These are phyloP conservation scores for Lepidium aucheri DNA, from an alignment of 345 rosid genomes.

Conservation along the genomic window DNA sequence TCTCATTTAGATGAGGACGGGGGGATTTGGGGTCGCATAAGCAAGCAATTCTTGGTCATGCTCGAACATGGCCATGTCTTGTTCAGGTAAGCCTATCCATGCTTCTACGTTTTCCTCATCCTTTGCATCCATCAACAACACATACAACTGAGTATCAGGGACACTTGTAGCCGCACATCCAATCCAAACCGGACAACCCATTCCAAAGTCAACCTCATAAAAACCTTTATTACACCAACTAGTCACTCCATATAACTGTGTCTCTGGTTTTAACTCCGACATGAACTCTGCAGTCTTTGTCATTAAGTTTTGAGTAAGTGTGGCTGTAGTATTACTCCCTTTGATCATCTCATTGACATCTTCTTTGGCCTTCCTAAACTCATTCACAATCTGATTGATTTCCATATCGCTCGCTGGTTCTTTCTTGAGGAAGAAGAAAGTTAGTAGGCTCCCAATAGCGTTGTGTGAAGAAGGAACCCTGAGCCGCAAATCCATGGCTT, in stretches of 20 bases:
- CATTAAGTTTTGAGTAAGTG: background rate
- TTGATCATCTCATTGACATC: background rate
- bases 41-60: slow-evolving; percentile 33
- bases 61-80: slow-evolving; percentile 35
- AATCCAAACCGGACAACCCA: slow-evolving; percentile 47
- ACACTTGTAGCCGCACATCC: background rate
- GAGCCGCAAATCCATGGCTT: slow-evolving; percentile 31
- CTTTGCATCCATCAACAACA: slow-evolving; percentile 22
- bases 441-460: slow-evolving; percentile 20
- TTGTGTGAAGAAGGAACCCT: slow-evolving; percentile 9
- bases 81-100: slow-evolving; percentile 32
- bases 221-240: slow-evolving; percentile 39
- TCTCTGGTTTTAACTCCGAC: background rate
- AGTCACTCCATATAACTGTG: slow-evolving; percentile 16
- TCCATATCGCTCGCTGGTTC: slow-evolving; percentile 1
- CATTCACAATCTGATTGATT: slow-evolving; percentile 7
- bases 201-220: slow-evolving; percentile 43
- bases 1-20: background rate
- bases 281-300: background rate
- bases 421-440: background rate
- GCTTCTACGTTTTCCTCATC: slow-evolving; percentile 42
- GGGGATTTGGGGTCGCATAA: slow-evolving; percentile 34
- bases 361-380: slow-evolving; percentile 19
- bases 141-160: background rate
- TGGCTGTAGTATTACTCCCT: background rate